These are phyloP conservation scores for Geotrichum cucujoidarum DNA, from an alignment of 1,139 yeast genomes.

Conservation along the genomic window DNA sequence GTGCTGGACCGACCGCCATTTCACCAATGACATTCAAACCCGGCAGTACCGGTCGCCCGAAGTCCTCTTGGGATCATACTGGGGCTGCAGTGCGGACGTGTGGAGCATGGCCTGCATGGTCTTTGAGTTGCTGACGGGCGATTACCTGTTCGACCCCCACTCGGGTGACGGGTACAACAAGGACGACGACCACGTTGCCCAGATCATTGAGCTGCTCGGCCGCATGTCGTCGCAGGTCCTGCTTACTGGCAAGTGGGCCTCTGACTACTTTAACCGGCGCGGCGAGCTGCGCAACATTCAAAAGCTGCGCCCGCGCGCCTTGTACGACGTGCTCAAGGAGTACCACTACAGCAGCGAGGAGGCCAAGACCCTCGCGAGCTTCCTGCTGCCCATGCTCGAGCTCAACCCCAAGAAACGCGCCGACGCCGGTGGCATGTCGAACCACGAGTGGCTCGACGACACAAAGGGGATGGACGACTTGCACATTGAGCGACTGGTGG, in stretches of 20 bases:
- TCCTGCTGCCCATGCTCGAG: slow-evolving; percentile 69
- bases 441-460: slow-evolving; percentile 71
- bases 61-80: slow-evolving; percentile 57
- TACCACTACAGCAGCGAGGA: slow-evolving; percentile 57
- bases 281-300: slow-evolving; percentile 54
- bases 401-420: slow-evolving; percentile 67
- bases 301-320: slow-evolving; percentile 63
- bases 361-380: slow-evolving; percentile 54
- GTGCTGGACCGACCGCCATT: slow-evolving; percentile 66
- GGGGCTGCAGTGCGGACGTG: slow-evolving; percentile 83
- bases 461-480: slow-evolving; percentile 57
- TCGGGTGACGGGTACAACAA: slow-evolving; percentile 57
- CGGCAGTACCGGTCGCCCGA: slow-evolving; percentile 85
- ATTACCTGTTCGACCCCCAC: slow-evolving; percentile 77
- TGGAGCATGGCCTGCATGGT: slow-evolving; percentile 83
- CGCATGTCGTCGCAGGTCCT: slow-evolving; percentile 51
- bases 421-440: slow-evolving; percentile 76
- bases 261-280: slow-evolving; percentile 52
- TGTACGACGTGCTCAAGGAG: slow-evolving; percentile 60
- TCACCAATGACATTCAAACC: slow-evolving; percentile 80
- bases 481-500: slow-evolving; percentile 48
- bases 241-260: slow-evolving; percentile 49
- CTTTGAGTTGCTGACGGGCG: slow-evolving; percentile 79
- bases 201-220: slow-evolving; percentile 70
- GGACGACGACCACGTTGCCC: slow-evolving; percentile 85